These are phyloP conservation scores for Vicia sativa DNA, from an alignment of 306 rosid species.

Conservation along the genomic window DNA sequence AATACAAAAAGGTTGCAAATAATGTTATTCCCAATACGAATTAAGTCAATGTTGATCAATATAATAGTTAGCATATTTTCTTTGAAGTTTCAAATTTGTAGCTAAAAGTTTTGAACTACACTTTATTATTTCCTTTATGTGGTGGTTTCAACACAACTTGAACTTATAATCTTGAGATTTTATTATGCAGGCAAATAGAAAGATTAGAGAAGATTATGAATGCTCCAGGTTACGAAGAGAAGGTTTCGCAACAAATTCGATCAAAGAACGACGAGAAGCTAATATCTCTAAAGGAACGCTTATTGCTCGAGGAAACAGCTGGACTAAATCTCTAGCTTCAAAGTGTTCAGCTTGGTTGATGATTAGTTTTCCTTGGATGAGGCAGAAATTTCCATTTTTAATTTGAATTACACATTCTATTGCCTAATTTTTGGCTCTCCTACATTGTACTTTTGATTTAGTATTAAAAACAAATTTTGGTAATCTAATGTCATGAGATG, in stretches of 20 bases:
- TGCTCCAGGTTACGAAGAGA: conserved; percentile 76
- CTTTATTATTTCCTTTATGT: neutral
- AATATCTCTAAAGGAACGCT: conserved; percentile 65
- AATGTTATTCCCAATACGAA: conserved; percentile 14
- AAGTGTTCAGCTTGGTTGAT: conserved; percentile 13
- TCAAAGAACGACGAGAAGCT: conserved; percentile 64
- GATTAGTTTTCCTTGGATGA: conserved; percentile 8
- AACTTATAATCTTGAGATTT: conserved; percentile 16
- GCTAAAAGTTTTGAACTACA: neutral
- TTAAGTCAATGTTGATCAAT: neutral
- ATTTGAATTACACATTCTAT: neutral
- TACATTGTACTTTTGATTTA: conserved; percentile 14
- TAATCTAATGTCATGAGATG: neutral
- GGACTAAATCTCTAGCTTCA: conserved; percentile 49
- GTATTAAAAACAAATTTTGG: conserved; percentile 35
- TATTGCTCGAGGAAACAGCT: conserved; percentile 68
- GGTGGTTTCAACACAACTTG: conserved; percentile 9
- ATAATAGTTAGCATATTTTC: neutral
- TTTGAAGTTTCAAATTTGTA: conserved; percentile 6
- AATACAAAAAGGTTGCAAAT: conserved; percentile 4
- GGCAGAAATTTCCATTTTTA: neutral
- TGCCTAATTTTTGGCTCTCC: conserved; percentile 2
- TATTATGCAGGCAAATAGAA: conserved; percentile 58
- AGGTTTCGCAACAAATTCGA: conserved; percentile 59
- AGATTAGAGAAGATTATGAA: conserved; percentile 61